Base-by-base conservation (phyloP, 345 rosid genomes). In the Populus simonii region DNA sequence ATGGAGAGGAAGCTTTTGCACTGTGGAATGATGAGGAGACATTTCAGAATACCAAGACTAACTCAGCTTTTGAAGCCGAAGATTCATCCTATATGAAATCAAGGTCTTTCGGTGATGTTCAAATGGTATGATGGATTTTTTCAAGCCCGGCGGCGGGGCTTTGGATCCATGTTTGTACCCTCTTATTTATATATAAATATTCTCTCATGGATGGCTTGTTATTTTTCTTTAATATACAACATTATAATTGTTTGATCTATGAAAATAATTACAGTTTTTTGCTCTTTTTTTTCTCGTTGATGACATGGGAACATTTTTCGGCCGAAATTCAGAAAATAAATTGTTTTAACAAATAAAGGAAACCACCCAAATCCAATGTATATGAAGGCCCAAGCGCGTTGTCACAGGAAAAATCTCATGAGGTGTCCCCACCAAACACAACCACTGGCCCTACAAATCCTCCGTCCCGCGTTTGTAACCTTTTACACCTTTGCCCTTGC, bases 1-100 rank as follows among this genome's bases (percentile, higher is more conserved):
- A 87, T 66, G 90, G 90, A 1, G 92, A 84, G 71, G 66, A 75
- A 49, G 86, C 81, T 23, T 86, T 81, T 74, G 86, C 86, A 0
- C 33, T 88, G 2, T 66, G 74, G 36, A 79, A 72, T 9, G 85
- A 81, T 10, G 75, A 47, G 23, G 80, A 76, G 6, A 81, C 25
- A 23, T 79, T 72, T 55, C 41, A 76, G 38, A 75, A 62, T 36
- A 16, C 75, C 5, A 82, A 70, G 71, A 65, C 66, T 57, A 85
- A 88, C 71, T 78, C 67, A 1, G 41, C 76, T 65, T 85, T 70
- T 78, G 81, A 78, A 59, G 73, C 77, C 9, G 85, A 82, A 8
- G 80, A 83, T 29, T 78, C 83, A 1, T 74, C 72, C 6, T 70
- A 20, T n/a, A 55, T 8, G 10, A 43, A 71, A 17, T 78, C 79